A percentile compares a stretch with the other conserved stretches of the same genome.
phyloP scores from a whole-genome alignment of 495 filamentous ascomycete species.

The Tricharina praecox region DNA sequence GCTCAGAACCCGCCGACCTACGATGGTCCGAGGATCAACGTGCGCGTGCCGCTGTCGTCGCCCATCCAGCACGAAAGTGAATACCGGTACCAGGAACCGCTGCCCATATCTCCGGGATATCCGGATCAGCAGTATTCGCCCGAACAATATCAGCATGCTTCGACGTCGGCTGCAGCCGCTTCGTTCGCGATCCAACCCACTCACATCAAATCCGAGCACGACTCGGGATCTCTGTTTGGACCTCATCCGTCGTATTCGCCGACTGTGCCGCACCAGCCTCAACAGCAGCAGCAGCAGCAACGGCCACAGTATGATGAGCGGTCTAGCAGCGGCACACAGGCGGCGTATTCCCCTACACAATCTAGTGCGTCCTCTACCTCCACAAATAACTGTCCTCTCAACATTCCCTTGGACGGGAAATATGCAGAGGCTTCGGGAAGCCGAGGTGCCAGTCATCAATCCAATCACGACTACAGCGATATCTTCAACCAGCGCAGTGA shows the following conservation, averaged over 20 bases:
- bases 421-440: constrained; percentile 16
- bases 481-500: constrained; percentile 11
- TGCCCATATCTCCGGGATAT: constrained; percentile 1
- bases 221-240: constrained; percentile 14
- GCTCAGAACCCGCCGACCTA: constrained; percentile 24
- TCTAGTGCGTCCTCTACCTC: constrained; percentile 2
- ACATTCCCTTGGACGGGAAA: constrained; percentile 15
- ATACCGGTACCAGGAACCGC: constrained; percentile 14
- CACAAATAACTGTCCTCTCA: constrained; percentile 14
- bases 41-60: constrained; percentile 4
- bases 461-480: constrained; percentile 9
- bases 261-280: constrained; percentile 6
- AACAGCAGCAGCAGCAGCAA: constrained; percentile 2
- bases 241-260: no score
- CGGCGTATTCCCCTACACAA: background rate
- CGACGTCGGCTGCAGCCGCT: constrained; percentile 7
- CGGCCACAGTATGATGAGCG: background rate
- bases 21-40: constrained; percentile 13
- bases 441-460: constrained; percentile 9
- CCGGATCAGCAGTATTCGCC: constrained; percentile 11
- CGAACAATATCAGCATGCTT: constrained; percentile 12
- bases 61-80: background rate
- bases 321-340: background rate
- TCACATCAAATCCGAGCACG: constrained; percentile 9
- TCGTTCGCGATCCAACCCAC: constrained; percentile 11